Conservation (phyloP, 1,284 basidiomycete genomes). For the Pyrrhoderma noxium region DNA sequence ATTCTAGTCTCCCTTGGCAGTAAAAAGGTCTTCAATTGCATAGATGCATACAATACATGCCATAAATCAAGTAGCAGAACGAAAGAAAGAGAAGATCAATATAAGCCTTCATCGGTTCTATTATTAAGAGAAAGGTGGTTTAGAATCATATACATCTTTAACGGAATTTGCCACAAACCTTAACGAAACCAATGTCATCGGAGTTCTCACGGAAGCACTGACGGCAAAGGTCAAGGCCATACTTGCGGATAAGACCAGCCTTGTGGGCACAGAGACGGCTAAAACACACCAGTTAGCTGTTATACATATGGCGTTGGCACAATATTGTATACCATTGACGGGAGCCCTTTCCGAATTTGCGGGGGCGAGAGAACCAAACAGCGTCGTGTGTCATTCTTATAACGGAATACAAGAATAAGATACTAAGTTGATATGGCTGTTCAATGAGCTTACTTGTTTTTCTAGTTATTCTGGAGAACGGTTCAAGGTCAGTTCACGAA, state of each 20-base stretch:
- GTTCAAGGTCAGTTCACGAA: no score
- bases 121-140: no score
- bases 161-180: conserved; percentile 52
- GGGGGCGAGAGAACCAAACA: conserved; percentile 88
- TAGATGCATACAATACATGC: no score
- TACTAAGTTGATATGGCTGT: no score
- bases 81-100: no score
- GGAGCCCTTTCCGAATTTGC: conserved; percentile 92
- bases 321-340: conserved; percentile 72
- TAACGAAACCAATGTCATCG: conserved; percentile 87
- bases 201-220: conserved; percentile 98
- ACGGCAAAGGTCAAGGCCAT: conserved; percentile 93
- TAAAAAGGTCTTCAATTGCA: no score
- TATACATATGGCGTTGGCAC: not conserved
- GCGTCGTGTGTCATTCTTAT: conserved; percentile 84
- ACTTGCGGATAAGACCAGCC: conserved; percentile 93
- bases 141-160: not conserved
- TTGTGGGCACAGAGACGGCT: conserved; percentile 95
- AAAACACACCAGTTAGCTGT: conserved; percentile 10
- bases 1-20: no score
- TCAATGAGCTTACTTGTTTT: no score
- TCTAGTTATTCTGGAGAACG: no score
- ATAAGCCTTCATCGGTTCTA: no score
- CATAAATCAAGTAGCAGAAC: no score
- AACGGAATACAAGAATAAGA: no score